Evolutionary conservation across 2,329 filamentous ascomycete species (phyloP).

Genomic region (Podosphaera leucotricha): DNA sequence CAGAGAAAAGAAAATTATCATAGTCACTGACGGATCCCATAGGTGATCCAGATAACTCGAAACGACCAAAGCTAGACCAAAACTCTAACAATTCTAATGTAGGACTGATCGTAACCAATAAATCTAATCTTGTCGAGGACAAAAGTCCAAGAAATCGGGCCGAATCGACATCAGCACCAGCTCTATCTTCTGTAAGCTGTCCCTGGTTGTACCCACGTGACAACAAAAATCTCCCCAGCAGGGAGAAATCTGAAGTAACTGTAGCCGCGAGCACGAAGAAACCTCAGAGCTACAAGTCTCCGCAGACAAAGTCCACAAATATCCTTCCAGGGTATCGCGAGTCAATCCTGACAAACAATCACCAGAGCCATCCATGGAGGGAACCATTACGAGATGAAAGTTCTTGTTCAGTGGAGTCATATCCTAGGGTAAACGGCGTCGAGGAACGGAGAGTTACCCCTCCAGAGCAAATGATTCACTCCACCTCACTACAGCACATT

Average conservation of each 20-base stretch:
- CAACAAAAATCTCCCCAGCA: background rate
- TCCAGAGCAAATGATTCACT: conserved; percentile 4
- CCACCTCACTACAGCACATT: conserved; percentile 8
- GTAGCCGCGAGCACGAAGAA: background rate
- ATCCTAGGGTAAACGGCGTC: conserved; percentile 5
- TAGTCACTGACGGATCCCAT: conserved; percentile 1
- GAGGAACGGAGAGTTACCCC: conserved; percentile 7
- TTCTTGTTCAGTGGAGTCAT: conserved; percentile 3
- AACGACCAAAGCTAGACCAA: conserved; percentile 15
- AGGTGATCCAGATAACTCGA: conserved; percentile 10
- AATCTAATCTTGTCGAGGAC: background rate
- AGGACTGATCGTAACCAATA: conserved; percentile 8
- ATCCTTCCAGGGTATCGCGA: conserved; percentile 15
- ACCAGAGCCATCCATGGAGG: conserved; percentile 11
- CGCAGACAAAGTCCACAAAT: conserved; percentile 6
- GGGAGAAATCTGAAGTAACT: background rate
- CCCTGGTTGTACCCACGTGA: background rate
- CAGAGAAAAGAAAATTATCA: background rate
- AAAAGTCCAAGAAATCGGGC: background rate
- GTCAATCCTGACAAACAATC: conserved; percentile 8
- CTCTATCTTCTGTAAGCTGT: background rate
- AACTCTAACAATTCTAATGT: conserved; percentile 10
- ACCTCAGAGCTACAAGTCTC: conserved; percentile 4
- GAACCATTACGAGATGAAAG: conserved; percentile 10
- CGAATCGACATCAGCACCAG: background rate